Percentiles rank a stretch among this genome's conserved stretches.
These are phyloP conservation scores for Neltuma alba DNA, from an alignment of 306 rosid species.

Conservation along the genomic window DNA sequence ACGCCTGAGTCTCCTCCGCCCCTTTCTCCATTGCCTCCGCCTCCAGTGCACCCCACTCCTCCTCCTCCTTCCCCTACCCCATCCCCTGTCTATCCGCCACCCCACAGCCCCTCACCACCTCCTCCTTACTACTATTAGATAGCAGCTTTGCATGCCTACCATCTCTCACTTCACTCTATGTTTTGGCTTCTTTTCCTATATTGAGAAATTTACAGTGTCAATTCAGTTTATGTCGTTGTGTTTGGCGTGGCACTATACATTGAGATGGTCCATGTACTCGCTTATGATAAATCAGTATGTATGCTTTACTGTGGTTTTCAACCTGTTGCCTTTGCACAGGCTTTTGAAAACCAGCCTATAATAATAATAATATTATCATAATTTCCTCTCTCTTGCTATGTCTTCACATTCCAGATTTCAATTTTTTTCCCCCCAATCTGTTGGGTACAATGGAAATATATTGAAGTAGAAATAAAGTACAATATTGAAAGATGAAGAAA, in stretches of 20 bases:
- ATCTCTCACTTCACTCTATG: background rate
- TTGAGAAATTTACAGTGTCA: no score
- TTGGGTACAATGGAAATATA: no score
- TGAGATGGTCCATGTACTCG: background rate
- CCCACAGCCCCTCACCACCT: background rate
- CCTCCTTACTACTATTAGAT: background rate
- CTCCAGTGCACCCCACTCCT: no score
- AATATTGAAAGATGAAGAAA: no score
- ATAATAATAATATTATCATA: background rate
- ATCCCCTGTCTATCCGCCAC: background rate
- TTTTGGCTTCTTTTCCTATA: no score
- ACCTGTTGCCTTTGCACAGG: conserved; percentile 28
- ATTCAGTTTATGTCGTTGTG: no score
- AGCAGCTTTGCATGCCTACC: background rate
- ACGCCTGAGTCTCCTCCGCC: conserved; percentile 19
- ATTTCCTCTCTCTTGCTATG: no score
- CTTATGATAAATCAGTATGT: no score
- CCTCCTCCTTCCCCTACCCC: background rate
- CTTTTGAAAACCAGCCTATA: background rate
- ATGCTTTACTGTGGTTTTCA: background rate
- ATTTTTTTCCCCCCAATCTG: no score
- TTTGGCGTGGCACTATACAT: background rate
- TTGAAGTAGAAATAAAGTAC: no score
- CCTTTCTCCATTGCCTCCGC: background rate
- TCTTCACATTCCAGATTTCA: no score